Conservation (phyloP, 108 stramenopile species). For the Stephanodiscus triporus region DNA sequence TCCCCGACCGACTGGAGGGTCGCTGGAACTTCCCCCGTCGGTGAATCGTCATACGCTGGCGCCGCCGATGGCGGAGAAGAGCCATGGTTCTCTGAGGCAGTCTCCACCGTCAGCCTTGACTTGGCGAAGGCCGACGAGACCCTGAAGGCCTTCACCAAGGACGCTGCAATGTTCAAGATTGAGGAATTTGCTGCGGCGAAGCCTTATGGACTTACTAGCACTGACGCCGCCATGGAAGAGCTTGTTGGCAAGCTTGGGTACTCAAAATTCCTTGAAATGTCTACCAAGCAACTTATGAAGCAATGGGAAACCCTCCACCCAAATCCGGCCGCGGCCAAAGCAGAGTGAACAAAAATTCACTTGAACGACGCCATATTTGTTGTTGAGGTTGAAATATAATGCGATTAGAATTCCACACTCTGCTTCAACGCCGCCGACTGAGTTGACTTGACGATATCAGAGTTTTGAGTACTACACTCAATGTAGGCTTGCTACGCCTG, state of each 20-base stretch:
- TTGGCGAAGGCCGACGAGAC: slow-evolving; percentile 85
- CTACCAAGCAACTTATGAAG: slow-evolving; percentile 77
- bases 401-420: neutral
- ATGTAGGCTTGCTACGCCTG: neutral
- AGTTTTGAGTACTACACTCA: slow-evolving; percentile 12
- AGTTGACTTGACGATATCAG: neutral
- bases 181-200: slow-evolving; percentile 72
- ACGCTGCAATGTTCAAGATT: slow-evolving; percentile 89
- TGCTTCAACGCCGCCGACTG: slow-evolving; percentile 5
- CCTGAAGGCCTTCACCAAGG: slow-evolving; percentile 91
- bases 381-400: slow-evolving; percentile 7
- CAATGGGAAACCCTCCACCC: slow-evolving; percentile 76
- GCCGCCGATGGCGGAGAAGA: slow-evolving; percentile 90
- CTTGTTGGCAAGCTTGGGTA: slow-evolving; percentile 85
- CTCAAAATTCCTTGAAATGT: slow-evolving; percentile 80
- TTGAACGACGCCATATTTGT: slow-evolving; percentile 24
- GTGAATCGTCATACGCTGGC: slow-evolving; percentile 78
- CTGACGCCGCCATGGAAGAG: slow-evolving; percentile 69
- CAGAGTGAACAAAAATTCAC: slow-evolving; percentile 14
- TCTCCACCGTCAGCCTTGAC: slow-evolving; percentile 89
- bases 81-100: slow-evolving; percentile 93
- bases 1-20: slow-evolving; percentile 90
- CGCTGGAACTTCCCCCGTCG: slow-evolving; percentile 88
- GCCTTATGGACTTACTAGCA: slow-evolving; percentile 61
- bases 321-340: slow-evolving; percentile 36